These are phyloP conservation scores for Cordyceps farinosa DNA, from an alignment of 2,329 filamentous ascomycete species.

Conservation along the genomic window DNA sequence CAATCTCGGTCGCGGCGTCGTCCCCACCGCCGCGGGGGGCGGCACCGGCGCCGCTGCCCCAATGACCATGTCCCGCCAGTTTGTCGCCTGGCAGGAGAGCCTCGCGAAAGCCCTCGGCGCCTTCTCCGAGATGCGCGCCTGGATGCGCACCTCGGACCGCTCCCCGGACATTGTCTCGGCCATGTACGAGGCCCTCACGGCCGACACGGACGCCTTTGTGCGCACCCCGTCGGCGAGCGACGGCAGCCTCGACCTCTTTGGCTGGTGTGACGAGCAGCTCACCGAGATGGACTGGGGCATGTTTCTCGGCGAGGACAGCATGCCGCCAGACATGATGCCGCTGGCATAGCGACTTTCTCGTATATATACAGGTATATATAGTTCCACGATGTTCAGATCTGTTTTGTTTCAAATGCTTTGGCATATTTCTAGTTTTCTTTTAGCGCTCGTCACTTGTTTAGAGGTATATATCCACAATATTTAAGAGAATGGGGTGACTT, in stretches of 20 bases:
- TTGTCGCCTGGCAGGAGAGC: slow-evolving; percentile 24
- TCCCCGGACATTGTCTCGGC: slow-evolving; percentile 27
- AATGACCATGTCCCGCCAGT: not conserved
- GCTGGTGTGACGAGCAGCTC: slow-evolving; percentile 29
- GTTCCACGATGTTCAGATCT: too few relatives aligned
- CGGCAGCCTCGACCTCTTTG: slow-evolving; percentile 26
- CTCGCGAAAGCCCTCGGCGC: slow-evolving; percentile 26
- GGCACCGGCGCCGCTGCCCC: not conserved
- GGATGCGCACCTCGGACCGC: slow-evolving; percentile 28
- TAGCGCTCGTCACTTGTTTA: not conserved
- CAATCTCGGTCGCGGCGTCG: slow-evolving; percentile 18
- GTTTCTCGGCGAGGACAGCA: slow-evolving; percentile 24
- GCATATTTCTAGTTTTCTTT: not conserved
- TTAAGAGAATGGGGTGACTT: not conserved
- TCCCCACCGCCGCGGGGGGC: not conserved
- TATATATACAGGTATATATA: not conserved
- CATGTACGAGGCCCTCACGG: slow-evolving; percentile 27
- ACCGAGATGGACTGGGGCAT: slow-evolving; percentile 27
- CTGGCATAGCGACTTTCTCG: not conserved
- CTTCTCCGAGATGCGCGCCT: slow-evolving; percentile 28
- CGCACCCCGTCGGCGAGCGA: slow-evolving; percentile 26
- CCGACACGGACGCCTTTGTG: slow-evolving; percentile 22
- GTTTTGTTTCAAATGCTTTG: not conserved
- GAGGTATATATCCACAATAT: not conserved
- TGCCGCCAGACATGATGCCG: slow-evolving; percentile 11